Conservation (phyloP, 495 filamentous ascomycete species). For the Penicillium waksmanii region DNA sequence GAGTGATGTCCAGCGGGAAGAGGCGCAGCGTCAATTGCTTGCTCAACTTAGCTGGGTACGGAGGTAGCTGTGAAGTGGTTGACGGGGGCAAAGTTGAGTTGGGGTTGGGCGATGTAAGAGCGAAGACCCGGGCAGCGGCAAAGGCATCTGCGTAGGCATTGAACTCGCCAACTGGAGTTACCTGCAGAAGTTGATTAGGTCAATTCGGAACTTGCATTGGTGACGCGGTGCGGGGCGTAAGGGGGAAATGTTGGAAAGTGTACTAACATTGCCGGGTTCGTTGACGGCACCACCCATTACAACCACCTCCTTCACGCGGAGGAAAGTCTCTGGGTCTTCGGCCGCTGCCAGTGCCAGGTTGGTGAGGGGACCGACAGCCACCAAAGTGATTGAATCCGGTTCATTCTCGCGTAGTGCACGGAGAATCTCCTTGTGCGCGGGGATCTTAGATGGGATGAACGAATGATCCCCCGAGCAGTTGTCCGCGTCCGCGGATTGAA, state of each 20-base stretch:
- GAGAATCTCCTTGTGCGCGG: constrained; percentile 84
- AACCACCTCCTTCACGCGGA: constrained; percentile 85
- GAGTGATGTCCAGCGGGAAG: constrained; percentile 91
- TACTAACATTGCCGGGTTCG: constrained; percentile 71
- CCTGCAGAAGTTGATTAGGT: constrained; percentile 34
- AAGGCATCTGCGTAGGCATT: constrained; percentile 82
- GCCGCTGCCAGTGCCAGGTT: constrained; percentile 89
- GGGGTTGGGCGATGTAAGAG: constrained; percentile 82
- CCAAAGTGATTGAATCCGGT: constrained; percentile 80
- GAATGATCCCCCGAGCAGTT: constrained; percentile 40
- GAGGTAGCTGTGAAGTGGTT: constrained; percentile 45
- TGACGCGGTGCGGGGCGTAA: neutral
- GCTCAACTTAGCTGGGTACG: constrained; percentile 70
- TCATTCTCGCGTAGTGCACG: constrained; percentile 76
- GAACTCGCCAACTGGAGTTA: constrained; percentile 80
- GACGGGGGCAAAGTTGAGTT: constrained; percentile 68
- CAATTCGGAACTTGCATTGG: neutral
- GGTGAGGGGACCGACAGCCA: constrained; percentile 87
- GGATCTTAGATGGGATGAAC: constrained; percentile 72
- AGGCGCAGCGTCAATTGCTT: constrained; percentile 71
- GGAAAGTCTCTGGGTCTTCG: constrained; percentile 81
- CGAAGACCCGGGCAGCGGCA: constrained; percentile 86
- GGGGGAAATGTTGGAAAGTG: neutral
- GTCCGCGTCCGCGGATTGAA: constrained; percentile 39
- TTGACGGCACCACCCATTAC: constrained; percentile 96